Conservation (phyloP, 2,329 filamentous ascomycete genomes). For the Aspergillus terreus region DNA sequence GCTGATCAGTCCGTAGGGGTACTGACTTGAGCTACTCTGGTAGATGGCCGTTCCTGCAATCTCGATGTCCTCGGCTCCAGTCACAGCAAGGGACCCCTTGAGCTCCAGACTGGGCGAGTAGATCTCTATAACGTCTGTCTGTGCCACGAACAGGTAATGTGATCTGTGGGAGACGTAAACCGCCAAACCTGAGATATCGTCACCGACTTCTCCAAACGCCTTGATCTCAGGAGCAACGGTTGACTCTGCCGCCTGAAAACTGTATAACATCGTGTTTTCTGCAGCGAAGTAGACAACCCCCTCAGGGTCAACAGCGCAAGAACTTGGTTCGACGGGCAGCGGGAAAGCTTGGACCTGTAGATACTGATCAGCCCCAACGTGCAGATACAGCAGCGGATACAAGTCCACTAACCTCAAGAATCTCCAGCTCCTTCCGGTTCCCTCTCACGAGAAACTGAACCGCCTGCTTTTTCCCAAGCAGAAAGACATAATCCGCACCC, state of each 20-base stretch:
- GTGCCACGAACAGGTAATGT: constrained; percentile 44
- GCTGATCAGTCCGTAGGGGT: constrained; percentile 38
- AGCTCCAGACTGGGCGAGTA: constrained; percentile 37
- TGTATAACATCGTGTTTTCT: background rate
- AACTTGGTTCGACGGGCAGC: constrained; percentile 40
- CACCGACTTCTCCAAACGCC: constrained; percentile 24
- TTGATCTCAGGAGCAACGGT: constrained; percentile 35
- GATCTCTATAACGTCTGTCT: constrained; percentile 36
- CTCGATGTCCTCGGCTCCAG: constrained; percentile 40
- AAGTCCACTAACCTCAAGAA: background rate
- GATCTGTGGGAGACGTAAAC: constrained; percentile 35
- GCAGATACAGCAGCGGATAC: background rate
- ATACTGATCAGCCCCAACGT: background rate
- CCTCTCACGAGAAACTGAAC: constrained; percentile 5
- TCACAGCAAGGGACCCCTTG: constrained; percentile 36
- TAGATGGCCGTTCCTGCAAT: constrained; percentile 42
- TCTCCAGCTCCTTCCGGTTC: background rate
- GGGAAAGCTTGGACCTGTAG: constrained; percentile 38
- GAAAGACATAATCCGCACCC: constrained; percentile 3
- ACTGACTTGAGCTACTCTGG: constrained; percentile 34
- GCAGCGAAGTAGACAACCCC: constrained; percentile 23
- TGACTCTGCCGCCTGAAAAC: constrained; percentile 42
- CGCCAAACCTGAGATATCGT: constrained; percentile 32
- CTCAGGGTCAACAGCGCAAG: constrained; percentile 41
- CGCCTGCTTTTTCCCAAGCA: constrained; percentile 7